Percentiles rank a stretch among this genome's conserved stretches.
phyloP scores from a whole-genome alignment of 192 early-diverging fungal species.

The Backusella psychrophila region DNA sequence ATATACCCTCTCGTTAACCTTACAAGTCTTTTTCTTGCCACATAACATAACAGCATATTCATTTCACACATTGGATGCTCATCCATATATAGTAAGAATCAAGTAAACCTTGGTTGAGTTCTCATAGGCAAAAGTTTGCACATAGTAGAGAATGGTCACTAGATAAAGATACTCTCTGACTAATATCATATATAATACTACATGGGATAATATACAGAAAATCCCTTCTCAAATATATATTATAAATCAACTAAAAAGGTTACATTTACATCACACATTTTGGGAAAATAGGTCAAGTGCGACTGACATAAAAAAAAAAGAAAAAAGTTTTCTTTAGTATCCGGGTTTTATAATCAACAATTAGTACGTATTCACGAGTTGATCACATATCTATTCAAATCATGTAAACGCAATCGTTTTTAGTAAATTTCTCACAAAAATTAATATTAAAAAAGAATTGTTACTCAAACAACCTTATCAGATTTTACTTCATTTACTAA shows the following conservation, averaged over 20 bases:
- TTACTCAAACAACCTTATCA: neutral
- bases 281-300: neutral
- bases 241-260: neutral
- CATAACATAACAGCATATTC: neutral
- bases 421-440: too few species aligned
- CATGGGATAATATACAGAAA: neutral
- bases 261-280: neutral
- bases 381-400: neutral
- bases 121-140: neutral
- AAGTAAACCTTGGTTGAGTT: neutral
- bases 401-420: neutral
- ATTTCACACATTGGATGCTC: neutral
- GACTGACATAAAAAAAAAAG: neutral
- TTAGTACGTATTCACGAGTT: neutral
- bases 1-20: too few species aligned
- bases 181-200: neutral
- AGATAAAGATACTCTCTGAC: neutral
- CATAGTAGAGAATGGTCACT: neutral
- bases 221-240: neutral
- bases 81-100: neutral
- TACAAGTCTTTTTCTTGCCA: neutral
- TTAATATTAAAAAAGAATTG: too few species aligned
- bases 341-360: neutral
- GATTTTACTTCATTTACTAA: neutral
- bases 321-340: neutral